Conservation (phyloP, 495 filamentous ascomycete genomes). For the Viridothelium virens region DNA sequence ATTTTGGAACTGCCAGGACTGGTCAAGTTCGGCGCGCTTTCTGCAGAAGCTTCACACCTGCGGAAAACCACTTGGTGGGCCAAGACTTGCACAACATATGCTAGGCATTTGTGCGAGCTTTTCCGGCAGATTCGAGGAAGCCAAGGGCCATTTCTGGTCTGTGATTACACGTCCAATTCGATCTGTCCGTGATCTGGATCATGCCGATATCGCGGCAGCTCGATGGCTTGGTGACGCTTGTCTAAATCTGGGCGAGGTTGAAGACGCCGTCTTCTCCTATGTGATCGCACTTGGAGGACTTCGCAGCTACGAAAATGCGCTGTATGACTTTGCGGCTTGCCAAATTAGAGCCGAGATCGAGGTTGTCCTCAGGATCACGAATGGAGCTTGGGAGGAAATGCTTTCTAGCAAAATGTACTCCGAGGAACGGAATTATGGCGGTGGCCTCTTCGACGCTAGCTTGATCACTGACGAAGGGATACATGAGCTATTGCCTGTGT, state of each 20-base stretch:
- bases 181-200: constrained; percentile 16
- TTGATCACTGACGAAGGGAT: constrained; percentile 2
- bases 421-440: neutral
- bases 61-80: constrained; percentile 13
- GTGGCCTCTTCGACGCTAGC: constrained; percentile 7
- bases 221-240: constrained; percentile 26
- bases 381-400: neutral
- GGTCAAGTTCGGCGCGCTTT: neutral
- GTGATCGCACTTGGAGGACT: constrained; percentile 17
- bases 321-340: neutral
- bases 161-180: constrained; percentile 17
- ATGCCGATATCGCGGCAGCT: constrained; percentile 24
- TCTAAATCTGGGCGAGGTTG: constrained; percentile 19
- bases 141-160: constrained; percentile 18
- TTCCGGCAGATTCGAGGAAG: constrained; percentile 20
- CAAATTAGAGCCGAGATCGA: constrained; percentile 9
- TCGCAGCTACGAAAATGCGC: constrained; percentile 3
- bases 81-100: constrained; percentile 14
- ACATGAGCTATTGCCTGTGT: constrained; percentile 4
- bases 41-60: constrained; percentile 1
- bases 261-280: constrained; percentile 23
- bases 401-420: constrained; percentile 4
- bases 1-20: constrained; percentile 1
- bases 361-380: constrained; percentile 1
- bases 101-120: constrained; percentile 20